Percentiles rank a stretch among this genome's conserved stretches.
Conservation (phyloP, 148 eudicot genomes). For the Polygonum aviculare region DNA sequence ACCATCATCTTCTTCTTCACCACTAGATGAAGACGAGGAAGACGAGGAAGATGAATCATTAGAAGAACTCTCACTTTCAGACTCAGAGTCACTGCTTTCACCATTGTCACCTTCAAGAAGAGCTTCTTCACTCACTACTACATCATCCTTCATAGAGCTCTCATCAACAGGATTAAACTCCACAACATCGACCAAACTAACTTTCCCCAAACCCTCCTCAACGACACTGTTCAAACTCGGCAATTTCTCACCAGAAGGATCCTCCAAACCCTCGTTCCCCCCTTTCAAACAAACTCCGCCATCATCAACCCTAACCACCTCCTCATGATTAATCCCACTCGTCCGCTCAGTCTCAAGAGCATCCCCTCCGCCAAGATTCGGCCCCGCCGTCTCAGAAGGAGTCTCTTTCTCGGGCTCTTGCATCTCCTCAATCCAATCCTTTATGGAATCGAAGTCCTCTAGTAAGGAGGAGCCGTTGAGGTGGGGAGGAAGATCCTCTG, state of each 20-base stretch:
- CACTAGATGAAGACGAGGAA: slow-evolving; percentile 43
- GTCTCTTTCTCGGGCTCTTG: slow-evolving; percentile 19
- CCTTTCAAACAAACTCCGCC: background rate
- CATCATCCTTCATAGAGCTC: slow-evolving; percentile 9
- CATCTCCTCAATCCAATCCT: slow-evolving; percentile 47
- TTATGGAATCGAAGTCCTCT: slow-evolving; percentile 46
- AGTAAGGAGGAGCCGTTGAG: slow-evolving; percentile 34
- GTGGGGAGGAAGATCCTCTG: slow-evolving; percentile 33
- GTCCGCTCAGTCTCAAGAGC: background rate
- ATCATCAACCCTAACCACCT: slow-evolving; percentile 10
- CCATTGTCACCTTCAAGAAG: slow-evolving; percentile 12
- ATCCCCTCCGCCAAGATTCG: background rate
- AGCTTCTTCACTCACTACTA: background rate
- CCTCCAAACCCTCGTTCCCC: background rate
- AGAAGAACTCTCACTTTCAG: slow-evolving; percentile 30
- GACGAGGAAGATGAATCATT: slow-evolving; percentile 29
- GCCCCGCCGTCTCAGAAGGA: background rate
- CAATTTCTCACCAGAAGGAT: slow-evolving; percentile 11
- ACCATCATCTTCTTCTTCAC: slow-evolving; percentile 32
- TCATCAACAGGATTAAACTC: slow-evolving; percentile 13
- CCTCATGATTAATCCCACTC: background rate
- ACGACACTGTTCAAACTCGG: slow-evolving; percentile 33
- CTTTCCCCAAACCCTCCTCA: slow-evolving; percentile 51
- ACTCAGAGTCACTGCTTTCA: slow-evolving; percentile 24
- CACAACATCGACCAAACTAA: slow-evolving; percentile 31